These are phyloP conservation scores for Isoetes engelmannii DNA, from an alignment of 83 land plant species.

Conservation along the genomic window DNA sequence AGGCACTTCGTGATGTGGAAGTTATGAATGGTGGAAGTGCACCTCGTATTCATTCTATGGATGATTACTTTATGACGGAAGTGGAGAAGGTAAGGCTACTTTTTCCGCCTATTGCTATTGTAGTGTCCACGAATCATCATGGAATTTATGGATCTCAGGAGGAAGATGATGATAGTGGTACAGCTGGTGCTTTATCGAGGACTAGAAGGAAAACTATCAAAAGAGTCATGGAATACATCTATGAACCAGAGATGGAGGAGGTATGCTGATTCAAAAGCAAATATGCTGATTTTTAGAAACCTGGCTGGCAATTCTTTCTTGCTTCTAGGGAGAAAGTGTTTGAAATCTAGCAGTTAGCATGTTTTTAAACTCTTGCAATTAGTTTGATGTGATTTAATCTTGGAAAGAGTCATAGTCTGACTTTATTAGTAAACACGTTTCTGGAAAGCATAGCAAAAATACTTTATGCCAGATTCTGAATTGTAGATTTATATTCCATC, in stretches of 20 bases:
- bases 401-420: too few relatives aligned
- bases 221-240: constrained; percentile 81
- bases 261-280: constrained; percentile 16
- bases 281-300: too few relatives aligned
- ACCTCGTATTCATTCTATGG: constrained; percentile 85
- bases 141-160: constrained; percentile 17
- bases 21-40: constrained; percentile 75
- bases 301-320: too few relatives aligned
- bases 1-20: constrained; percentile 72
- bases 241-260: constrained; percentile 93
- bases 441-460: too few relatives aligned
- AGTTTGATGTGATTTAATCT: too few relatives aligned
- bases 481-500: too few relatives aligned
- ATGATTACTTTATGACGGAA: constrained; percentile 91
- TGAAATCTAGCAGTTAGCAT: too few relatives aligned
- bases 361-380: too few relatives aligned
- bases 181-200: constrained; percentile 30
- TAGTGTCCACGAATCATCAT: background rate
- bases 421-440: too few relatives aligned
- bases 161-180: constrained; percentile 48
- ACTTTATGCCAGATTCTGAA: too few relatives aligned
- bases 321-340: too few relatives aligned
- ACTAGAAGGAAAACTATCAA: constrained; percentile 46
- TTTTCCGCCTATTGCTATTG: background rate
- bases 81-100: constrained; percentile 56